These are phyloP conservation scores for Tagetes patula DNA, from an alignment of 129 eudicot genomes.

Conservation along the genomic window DNA sequence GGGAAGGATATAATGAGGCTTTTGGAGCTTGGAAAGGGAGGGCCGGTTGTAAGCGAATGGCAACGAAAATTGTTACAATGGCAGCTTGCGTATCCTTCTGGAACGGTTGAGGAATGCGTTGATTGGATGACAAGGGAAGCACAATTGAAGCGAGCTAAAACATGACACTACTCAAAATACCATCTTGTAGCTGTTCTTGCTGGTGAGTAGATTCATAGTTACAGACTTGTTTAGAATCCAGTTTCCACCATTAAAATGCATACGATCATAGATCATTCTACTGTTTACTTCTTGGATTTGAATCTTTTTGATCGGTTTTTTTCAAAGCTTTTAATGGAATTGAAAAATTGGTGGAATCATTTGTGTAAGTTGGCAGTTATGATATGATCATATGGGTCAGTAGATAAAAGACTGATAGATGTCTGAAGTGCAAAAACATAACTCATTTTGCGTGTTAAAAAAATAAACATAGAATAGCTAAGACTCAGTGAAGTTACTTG, in stretches of 20 bases:
- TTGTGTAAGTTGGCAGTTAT: background rate
- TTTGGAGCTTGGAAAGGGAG: conserved; percentile 69
- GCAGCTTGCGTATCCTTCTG: conserved; percentile 91
- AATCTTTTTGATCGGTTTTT: background rate
- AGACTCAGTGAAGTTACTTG: conserved; percentile 20
- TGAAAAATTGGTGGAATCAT: conserved; percentile 1
- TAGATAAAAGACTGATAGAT: background rate
- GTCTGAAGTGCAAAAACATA: background rate
- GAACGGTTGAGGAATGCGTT: conserved; percentile 61
- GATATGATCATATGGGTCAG: background rate
- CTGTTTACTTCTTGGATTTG: background rate
- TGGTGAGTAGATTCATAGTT: conserved; percentile 21
- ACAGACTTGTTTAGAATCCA: conserved; percentile 9
- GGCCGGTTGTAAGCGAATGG: conserved; percentile 78
- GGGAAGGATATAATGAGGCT: conserved; percentile 77
- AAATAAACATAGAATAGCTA: conserved; percentile 26
- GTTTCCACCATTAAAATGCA: background rate
- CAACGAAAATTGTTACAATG: conserved; percentile 69
- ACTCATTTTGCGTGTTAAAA: background rate
- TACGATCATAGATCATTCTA: background rate
- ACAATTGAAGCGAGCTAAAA: conserved; percentile 57
- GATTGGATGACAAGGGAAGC: conserved; percentile 79
- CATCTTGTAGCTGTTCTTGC: background rate
- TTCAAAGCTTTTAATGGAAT: background rate
- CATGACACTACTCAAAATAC: background rate